A percentile compares a stretch with the other conserved stretches of the same genome.
phyloP scores from a whole-genome alignment of 148 eudicot genomes.

The Talinum fruticosum region DNA sequence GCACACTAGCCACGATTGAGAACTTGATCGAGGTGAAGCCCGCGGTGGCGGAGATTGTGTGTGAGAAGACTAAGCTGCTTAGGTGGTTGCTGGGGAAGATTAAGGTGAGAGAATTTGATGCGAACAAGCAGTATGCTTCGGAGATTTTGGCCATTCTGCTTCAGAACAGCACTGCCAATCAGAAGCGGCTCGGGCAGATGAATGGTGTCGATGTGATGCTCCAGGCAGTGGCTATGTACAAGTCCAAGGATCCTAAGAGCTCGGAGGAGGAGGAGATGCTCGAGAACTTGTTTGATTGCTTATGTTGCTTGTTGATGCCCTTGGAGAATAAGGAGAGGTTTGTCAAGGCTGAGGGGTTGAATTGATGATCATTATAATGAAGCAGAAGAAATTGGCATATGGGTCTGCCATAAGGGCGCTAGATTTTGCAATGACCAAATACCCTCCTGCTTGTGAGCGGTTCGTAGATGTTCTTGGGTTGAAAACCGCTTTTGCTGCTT shows the following conservation, averaged over 20 bases:
- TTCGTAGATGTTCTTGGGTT: slow-evolving; percentile 98
- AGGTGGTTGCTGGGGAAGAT: slow-evolving; percentile 86
- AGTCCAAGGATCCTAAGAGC: slow-evolving; percentile 84
- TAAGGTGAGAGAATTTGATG: slow-evolving; percentile 86
- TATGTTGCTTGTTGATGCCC: slow-evolving; percentile 97
- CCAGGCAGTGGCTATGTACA: slow-evolving; percentile 94
- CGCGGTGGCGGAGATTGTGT: slow-evolving; percentile 72
- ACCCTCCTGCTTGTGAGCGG: slow-evolving; percentile 95
- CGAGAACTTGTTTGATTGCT: slow-evolving; percentile 94
- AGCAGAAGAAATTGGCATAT: slow-evolving; percentile 93
- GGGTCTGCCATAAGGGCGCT: slow-evolving; percentile 90
- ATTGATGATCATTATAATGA: slow-evolving; percentile 96
- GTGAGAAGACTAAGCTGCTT: slow-evolving; percentile 84
- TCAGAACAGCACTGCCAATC: slow-evolving; percentile 82
- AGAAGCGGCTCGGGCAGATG: slow-evolving; percentile 87
- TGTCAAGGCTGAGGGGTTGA: slow-evolving; percentile 97
- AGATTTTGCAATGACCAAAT: slow-evolving; percentile 94
- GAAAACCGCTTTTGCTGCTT: slow-evolving; percentile 96
- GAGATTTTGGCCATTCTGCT: slow-evolving; percentile 93
- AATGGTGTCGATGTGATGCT: slow-evolving; percentile 92
- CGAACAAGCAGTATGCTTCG: slow-evolving; percentile 92
- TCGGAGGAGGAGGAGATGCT: slow-evolving; percentile 98
- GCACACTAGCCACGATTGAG: slow-evolving; percentile 64
- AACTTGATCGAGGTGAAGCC: slow-evolving; percentile 93
- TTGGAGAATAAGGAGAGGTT: slow-evolving; percentile 98